Percentiles rank a stretch among this genome's conserved stretches.
Conservation (phyloP, 306 rosid species). For the Castanea crenata region DNA sequence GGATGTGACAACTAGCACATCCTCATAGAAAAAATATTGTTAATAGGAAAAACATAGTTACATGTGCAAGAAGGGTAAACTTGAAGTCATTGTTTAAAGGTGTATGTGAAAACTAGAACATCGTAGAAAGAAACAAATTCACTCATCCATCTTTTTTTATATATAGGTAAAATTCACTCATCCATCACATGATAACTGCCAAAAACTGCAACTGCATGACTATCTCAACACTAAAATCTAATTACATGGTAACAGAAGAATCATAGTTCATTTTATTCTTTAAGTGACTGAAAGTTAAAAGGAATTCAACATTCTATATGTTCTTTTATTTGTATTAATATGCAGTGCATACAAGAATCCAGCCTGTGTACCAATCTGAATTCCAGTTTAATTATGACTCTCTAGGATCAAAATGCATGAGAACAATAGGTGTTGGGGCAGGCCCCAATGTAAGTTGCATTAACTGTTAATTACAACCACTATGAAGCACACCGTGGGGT, state of each 20-base stretch:
- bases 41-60: background rate
- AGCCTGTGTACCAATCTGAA: background rate
- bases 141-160: background rate
- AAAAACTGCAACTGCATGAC: background rate
- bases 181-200: background rate
- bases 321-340: background rate
- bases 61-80: background rate
- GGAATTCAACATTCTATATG: background rate
- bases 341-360: background rate
- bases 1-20: background rate
- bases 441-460: too few species aligned
- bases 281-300: background rate
- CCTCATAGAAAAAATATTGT: too few species aligned
- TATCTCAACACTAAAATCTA: background rate
- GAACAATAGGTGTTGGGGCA: too few species aligned
- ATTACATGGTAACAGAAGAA: background rate
- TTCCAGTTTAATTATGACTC: too few species aligned
- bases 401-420: too few species aligned
- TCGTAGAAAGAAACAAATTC: background rate
- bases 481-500: too few species aligned
- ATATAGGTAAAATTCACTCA: background rate
- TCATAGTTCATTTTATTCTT: background rate
- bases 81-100: background rate
- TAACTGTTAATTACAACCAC: too few species aligned
- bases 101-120: conserved; percentile 3